These are phyloP conservation scores for Penicillium sp. DNA, from an alignment of 2,329 filamentous ascomycete genomes.

Conservation along the genomic window DNA sequence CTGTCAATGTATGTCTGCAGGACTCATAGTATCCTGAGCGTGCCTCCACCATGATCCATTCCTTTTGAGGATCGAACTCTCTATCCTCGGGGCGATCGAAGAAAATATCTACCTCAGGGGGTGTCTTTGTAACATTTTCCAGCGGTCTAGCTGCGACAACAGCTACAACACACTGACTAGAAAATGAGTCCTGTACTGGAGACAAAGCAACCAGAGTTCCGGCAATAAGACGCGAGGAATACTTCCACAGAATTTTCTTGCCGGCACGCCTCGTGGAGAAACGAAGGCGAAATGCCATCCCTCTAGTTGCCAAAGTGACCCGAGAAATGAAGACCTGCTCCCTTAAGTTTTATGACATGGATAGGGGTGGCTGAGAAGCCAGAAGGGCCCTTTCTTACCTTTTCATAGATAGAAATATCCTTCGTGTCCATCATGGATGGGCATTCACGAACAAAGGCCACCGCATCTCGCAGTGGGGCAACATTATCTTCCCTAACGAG, in stretches of 20 bases:
- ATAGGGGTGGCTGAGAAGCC: background rate
- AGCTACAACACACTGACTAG: slow-evolving; percentile 64
- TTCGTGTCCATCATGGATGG: slow-evolving; percentile 58
- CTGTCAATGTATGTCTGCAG: slow-evolving; percentile 66
- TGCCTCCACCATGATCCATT: slow-evolving; percentile 77
- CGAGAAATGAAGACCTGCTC: slow-evolving; percentile 64
- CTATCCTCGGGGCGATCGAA: slow-evolving; percentile 62
- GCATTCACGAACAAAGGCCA: slow-evolving; percentile 54
- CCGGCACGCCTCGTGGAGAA: slow-evolving; percentile 67
- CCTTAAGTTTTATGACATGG: too few species aligned
- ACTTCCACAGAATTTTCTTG: slow-evolving; percentile 66
- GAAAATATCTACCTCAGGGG: slow-evolving; percentile 72
- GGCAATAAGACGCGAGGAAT: slow-evolving; percentile 56
- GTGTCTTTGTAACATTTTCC: slow-evolving; percentile 60
- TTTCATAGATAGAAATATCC: slow-evolving; percentile 65
- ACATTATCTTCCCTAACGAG: slow-evolving; percentile 73
- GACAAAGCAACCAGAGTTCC: slow-evolving; percentile 57
- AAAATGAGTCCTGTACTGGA: slow-evolving; percentile 59
- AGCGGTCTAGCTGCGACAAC: slow-evolving; percentile 68
- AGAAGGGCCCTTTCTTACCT: slow-evolving; percentile 53
- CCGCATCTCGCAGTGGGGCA: slow-evolving; percentile 65
- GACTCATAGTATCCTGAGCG: slow-evolving; percentile 74
- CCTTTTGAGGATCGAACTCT: slow-evolving; percentile 64
- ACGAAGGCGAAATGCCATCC: slow-evolving; percentile 64
- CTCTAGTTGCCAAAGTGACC: slow-evolving; percentile 60